These are phyloP conservation scores for Sporothrix variecibatus DNA, from an alignment of 2,329 filamentous ascomycete genomes.

Conservation along the genomic window DNA sequence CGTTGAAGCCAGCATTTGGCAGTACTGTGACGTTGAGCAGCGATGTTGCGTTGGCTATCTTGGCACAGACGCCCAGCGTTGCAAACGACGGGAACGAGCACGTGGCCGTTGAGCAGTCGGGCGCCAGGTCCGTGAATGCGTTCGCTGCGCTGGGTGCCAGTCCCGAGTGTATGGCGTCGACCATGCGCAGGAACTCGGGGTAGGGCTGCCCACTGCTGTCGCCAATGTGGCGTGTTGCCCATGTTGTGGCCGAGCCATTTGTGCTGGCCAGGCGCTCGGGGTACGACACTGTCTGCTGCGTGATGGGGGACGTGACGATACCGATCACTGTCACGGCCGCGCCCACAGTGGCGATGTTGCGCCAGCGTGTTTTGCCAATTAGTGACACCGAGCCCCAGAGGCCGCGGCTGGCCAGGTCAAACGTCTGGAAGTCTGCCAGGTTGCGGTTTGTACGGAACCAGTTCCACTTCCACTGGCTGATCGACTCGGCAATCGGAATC, in stretches of 20 bases:
- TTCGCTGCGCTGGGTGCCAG: neutral
- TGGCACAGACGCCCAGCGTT: slow-evolving; percentile 15
- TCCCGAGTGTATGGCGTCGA: slow-evolving; percentile 7
- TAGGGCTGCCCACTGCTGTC: slow-evolving; percentile 17
- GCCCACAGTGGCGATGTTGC: slow-evolving; percentile 34
- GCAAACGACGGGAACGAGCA: slow-evolving; percentile 14
- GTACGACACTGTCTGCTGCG: neutral
- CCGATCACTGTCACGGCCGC: slow-evolving; percentile 29
- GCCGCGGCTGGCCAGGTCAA: slow-evolving; percentile 36
- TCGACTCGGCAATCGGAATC: slow-evolving; percentile 34
- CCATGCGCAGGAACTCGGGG: slow-evolving; percentile 15
- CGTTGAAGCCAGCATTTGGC: slow-evolving; percentile 9
- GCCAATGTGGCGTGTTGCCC: slow-evolving; percentile 11
- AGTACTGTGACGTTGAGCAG: slow-evolving; percentile 18
- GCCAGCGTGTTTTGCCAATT: slow-evolving; percentile 32
- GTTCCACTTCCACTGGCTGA: slow-evolving; percentile 41
- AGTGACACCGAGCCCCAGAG: slow-evolving; percentile 33
- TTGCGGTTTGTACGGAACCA: slow-evolving; percentile 35
- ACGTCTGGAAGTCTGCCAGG: slow-evolving; percentile 36
- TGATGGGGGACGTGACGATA: neutral
- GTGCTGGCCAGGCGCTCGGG: slow-evolving; percentile 27
- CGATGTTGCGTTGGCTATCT: slow-evolving; percentile 2
- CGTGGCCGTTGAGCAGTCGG: neutral
- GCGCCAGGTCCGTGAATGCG: neutral
- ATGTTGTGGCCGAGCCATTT: neutral